A percentile compares a stretch with the other conserved stretches of the same genome.
phyloP scores from a whole-genome alignment of 352 stramenopile genomes.

The Globisporangium cystogenes region DNA sequence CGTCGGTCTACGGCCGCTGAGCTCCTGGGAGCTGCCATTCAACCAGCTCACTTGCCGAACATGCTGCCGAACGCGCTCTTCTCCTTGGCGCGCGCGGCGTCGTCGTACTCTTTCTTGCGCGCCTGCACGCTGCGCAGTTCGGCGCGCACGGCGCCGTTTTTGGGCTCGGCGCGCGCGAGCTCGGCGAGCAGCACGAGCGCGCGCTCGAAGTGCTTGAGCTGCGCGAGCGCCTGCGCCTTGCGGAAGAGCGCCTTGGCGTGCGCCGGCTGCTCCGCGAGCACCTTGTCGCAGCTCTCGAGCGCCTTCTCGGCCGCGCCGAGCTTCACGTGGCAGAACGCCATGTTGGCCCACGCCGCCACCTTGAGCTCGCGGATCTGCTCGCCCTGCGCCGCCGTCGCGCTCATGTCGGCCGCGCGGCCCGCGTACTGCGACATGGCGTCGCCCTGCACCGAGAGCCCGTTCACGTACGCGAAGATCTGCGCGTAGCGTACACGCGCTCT shows the following conservation, averaged over 20 bases:
- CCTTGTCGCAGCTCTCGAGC: slow-evolving; percentile 68
- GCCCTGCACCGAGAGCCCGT: slow-evolving; percentile 63
- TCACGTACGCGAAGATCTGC: slow-evolving; percentile 78
- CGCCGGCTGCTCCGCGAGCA: slow-evolving; percentile 49
- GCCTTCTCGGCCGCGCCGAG: slow-evolving; percentile 42
- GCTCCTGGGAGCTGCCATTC: slow-evolving; percentile 5
- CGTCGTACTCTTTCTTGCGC: slow-evolving; percentile 50
- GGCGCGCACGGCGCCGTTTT: slow-evolving; percentile 55
- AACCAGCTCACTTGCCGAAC: slow-evolving; percentile 26
- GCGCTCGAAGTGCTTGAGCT: slow-evolving; percentile 49
- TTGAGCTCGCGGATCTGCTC: slow-evolving; percentile 59
- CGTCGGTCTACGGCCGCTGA: slow-evolving; percentile 5
- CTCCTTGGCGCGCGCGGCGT: slow-evolving; percentile 46
- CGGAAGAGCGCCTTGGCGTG: slow-evolving; percentile 82
- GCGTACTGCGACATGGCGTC: slow-evolving; percentile 80
- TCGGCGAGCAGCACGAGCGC: slow-evolving; percentile 48
- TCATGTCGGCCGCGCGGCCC: slow-evolving; percentile 34
- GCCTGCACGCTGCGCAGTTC: slow-evolving; percentile 54
- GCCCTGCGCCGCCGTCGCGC: slow-evolving; percentile 42
- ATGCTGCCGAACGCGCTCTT: slow-evolving; percentile 67
- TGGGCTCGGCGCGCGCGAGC: slow-evolving; percentile 55
- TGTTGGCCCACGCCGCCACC: slow-evolving; percentile 72
- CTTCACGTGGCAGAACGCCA: slow-evolving; percentile 80
- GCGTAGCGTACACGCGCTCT: background rate
- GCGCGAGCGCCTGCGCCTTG: slow-evolving; percentile 66